Base-by-base conservation (phyloP, 2,329 filamentous ascomycete genomes). In the Phaeosphaeriaceae sp. region DNA sequence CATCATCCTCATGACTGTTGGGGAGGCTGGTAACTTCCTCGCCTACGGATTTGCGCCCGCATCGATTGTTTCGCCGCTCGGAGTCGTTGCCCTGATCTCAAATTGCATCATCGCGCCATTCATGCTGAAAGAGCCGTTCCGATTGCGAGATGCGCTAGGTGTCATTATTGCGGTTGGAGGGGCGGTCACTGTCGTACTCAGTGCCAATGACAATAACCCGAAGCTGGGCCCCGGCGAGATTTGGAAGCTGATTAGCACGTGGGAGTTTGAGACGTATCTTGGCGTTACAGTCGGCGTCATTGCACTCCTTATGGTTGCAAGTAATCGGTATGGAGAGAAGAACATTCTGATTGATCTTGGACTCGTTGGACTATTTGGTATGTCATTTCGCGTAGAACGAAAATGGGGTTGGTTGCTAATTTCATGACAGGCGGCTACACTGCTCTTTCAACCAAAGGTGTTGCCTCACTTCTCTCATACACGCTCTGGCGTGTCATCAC, bases 21-120 rank as follows among this genome's bases (percentile, higher is more conserved):
- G 95, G 56, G 95, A 99, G 80, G 90, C 91, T 73, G 95, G 95
- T 51, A 99, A 99, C 76, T 99, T 99, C 73, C 81, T 99, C 62
- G 95, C 95, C 0, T 99, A 99, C 73, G 95, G 95, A 22, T 99
- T 99, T 76, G 95, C 95, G 27, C 95, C 95, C 3, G 95, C 95
- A 7, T 98, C 95, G 15, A 97, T 99, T 69, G 95, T 99, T 44
- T 97, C 93, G 33, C 95, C 95, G 0, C 83, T 99, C 6, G 95
- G 95, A 10, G 95, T 99, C n/a, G 95, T 99, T 13, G 95, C 95
- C 1, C 83, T 99, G 61, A 89, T 99, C 47, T 97, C 93, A 46
- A 99, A 99, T 79, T 99, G 95, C 78, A 87, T 99, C 59, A 97
- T 99, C 74, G 95, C 95, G 2, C 95, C 95, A 0, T 88, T 95